These are phyloP conservation scores for Syncephalastrum monosporum DNA, from an alignment of 371 early-diverging fungal species.

Conservation along the genomic window DNA sequence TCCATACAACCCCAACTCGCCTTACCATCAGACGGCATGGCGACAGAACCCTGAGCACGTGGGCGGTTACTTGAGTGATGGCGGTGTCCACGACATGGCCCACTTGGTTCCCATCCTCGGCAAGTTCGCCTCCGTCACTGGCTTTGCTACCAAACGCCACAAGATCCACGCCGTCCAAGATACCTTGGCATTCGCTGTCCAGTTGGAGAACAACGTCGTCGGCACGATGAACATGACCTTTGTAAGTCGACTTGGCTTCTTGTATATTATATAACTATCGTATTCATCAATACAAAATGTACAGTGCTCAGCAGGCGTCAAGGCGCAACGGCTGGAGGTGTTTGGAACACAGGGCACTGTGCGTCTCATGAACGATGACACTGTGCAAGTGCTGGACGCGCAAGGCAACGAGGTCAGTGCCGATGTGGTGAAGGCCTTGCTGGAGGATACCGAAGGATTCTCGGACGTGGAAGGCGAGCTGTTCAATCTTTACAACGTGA, in stretches of 20 bases:
- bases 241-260: slow-evolving; percentile 31
- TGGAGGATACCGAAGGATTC: slow-evolving; percentile 22
- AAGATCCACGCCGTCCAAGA: slow-evolving; percentile 40
- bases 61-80: slow-evolving; percentile 54
- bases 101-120: slow-evolving; percentile 46
- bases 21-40: slow-evolving; percentile 44
- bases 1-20: slow-evolving; percentile 40
- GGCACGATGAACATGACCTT: slow-evolving; percentile 50
- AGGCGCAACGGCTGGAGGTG: slow-evolving; percentile 29
- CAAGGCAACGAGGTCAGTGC: slow-evolving; percentile 20
- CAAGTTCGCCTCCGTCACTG: slow-evolving; percentile 33
- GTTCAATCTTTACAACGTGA: slow-evolving; percentile 30
- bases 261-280: neutral
- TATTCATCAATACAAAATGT: neutral
- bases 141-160: slow-evolving; percentile 41
- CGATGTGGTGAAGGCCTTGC: slow-evolving; percentile 12
- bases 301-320: slow-evolving; percentile 42
- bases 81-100: slow-evolving; percentile 53
- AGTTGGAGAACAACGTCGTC: slow-evolving; percentile 35
- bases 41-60: slow-evolving; percentile 50
- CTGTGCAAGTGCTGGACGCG: slow-evolving; percentile 29
- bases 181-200: slow-evolving; percentile 36
- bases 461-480: slow-evolving; percentile 50
- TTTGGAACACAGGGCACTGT: slow-evolving; percentile 48
- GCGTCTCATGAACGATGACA: slow-evolving; percentile 26